These are phyloP conservation scores for Umbelopsis isabellina DNA, from an alignment of 192 early-diverging fungal species.

Conservation along the genomic window DNA sequence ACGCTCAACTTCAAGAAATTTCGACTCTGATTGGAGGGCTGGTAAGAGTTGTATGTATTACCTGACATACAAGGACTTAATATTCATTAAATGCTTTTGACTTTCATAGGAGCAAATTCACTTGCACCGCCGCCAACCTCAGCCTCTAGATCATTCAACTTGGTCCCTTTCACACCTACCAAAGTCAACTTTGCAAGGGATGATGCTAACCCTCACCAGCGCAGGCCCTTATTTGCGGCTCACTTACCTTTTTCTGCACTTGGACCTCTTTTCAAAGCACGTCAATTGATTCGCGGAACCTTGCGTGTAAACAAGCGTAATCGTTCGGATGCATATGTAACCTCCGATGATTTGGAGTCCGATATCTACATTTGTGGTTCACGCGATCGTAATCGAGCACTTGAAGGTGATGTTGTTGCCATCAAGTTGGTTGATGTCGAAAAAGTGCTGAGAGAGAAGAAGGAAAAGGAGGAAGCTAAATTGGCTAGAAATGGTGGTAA, in stretches of 20 bases:
- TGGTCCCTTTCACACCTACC: conserved; percentile 48
- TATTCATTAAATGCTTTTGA: background rate
- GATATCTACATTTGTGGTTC: conserved; percentile 83
- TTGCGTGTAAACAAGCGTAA: conserved; percentile 88
- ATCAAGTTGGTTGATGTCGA: conserved; percentile 70
- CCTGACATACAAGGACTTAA: background rate
- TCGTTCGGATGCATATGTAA: conserved; percentile 87
- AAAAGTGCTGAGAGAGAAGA: conserved; percentile 61
- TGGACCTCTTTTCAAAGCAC: conserved; percentile 49
- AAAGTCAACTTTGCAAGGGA: conserved; percentile 47
- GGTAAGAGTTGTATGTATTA: conserved; percentile 20
- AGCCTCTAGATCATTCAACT: conserved; percentile 35
- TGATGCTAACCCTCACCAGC: conserved; percentile 53
- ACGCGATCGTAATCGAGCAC: conserved; percentile 77
- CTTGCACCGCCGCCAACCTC: conserved; percentile 27
- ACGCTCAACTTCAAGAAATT: conserved; percentile 42
- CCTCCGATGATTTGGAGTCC: conserved; percentile 68
- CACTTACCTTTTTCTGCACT: conserved; percentile 60
- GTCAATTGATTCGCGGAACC: conserved; percentile 69
- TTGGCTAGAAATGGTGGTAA: conserved; percentile 53
- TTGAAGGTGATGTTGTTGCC: conserved; percentile 87
- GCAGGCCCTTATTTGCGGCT: conserved; percentile 57
- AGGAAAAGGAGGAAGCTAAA: conserved; percentile 61
- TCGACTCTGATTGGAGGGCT: conserved; percentile 44
- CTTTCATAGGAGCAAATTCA: background rate